A percentile compares a stretch with the other conserved stretches of the same genome.
Evolutionary conservation across 805 yeast genomes (phyloP).

Genomic region (Monosporozyma aquatica): DNA sequence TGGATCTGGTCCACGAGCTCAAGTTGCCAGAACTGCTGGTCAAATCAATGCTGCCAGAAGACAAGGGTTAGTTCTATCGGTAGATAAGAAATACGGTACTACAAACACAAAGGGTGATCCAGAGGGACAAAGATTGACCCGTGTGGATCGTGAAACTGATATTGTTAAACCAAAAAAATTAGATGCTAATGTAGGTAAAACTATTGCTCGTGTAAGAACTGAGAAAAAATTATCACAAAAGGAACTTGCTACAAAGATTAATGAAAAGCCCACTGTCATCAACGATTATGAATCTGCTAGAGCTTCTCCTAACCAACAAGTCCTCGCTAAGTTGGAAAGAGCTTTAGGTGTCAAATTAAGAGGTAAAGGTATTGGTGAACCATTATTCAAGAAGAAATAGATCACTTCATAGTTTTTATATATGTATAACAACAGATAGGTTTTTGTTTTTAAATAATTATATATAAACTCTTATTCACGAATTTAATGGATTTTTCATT

Average conservation of each 20-base stretch:
- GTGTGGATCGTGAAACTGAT: slow-evolving; percentile 86
- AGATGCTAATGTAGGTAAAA: slow-evolving; percentile 76
- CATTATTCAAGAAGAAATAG: slow-evolving; percentile 46
- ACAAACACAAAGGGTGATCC: slow-evolving; percentile 58
- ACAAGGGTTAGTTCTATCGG: slow-evolving; percentile 77
- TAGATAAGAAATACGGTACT: slow-evolving; percentile 83
- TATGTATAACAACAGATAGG: no score
- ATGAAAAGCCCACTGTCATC: slow-evolving; percentile 91
- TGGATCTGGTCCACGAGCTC: slow-evolving; percentile 77
- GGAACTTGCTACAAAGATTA: slow-evolving; percentile 90
- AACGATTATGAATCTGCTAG: slow-evolving; percentile 96
- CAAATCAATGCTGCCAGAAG: slow-evolving; percentile 92
- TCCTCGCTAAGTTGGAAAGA: slow-evolving; percentile 86
- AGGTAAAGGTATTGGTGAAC: slow-evolving; percentile 92
- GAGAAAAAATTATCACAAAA: slow-evolving; percentile 88
- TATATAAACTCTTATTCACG: no score
- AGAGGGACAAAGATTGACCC: slow-evolving; percentile 93
- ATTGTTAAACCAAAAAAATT: slow-evolving; percentile 88
- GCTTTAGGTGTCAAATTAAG: slow-evolving; percentile 89
- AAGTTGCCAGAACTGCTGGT: slow-evolving; percentile 68
- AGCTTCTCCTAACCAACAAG: slow-evolving; percentile 93
- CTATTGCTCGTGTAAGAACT: slow-evolving; percentile 75
- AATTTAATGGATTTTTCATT: no score
- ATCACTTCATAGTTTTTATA: neutral
- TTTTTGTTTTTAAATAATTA: no score